phyloP scores from a whole-genome alignment of 129 eudicot genomes.

The Centella asiatica region DNA sequence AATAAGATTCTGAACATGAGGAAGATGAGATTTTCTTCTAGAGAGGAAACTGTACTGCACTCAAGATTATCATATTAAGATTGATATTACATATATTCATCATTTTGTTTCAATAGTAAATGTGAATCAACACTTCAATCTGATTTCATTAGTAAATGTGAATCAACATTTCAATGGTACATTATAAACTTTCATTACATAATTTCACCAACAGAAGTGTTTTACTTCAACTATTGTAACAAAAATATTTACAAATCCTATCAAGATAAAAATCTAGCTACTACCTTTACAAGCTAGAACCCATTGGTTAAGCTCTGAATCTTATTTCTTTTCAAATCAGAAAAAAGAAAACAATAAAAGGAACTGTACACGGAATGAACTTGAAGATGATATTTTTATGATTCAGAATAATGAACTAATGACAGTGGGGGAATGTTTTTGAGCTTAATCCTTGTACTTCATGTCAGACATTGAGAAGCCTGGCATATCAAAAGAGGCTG shows the following conservation, averaged over 20 bases:
- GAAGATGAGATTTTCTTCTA: too few species aligned
- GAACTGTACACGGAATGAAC: not conserved
- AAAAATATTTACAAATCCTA: not conserved
- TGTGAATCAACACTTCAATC: too few species aligned
- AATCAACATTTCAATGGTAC: not conserved
- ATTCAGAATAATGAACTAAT: not conserved
- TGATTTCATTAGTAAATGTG: not conserved
- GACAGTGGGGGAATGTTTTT: not conserved
- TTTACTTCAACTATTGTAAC: not conserved
- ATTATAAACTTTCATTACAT: too few species aligned
- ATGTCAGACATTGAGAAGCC: slow-evolving; percentile 78
- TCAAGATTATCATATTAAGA: too few species aligned
- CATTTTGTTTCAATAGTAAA: too few species aligned
- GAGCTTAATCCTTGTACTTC: slow-evolving; percentile 81
- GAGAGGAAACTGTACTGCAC: too few species aligned
- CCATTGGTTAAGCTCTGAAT: not conserved
- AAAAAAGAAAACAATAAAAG: not conserved
- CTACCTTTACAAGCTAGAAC: not conserved
- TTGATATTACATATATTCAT: too few species aligned
- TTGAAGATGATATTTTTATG: not conserved
- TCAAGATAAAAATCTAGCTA: not conserved
- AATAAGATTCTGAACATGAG: too few species aligned
- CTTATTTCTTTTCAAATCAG: not conserved
- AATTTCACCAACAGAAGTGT: too few species aligned
- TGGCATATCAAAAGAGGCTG: slow-evolving; percentile 90